A percentile compares a stretch with the other conserved stretches of the same genome.
Conservation (phyloP, 2,329 filamentous ascomycete species). For the Cylindrodendrum hubeiense region DNA sequence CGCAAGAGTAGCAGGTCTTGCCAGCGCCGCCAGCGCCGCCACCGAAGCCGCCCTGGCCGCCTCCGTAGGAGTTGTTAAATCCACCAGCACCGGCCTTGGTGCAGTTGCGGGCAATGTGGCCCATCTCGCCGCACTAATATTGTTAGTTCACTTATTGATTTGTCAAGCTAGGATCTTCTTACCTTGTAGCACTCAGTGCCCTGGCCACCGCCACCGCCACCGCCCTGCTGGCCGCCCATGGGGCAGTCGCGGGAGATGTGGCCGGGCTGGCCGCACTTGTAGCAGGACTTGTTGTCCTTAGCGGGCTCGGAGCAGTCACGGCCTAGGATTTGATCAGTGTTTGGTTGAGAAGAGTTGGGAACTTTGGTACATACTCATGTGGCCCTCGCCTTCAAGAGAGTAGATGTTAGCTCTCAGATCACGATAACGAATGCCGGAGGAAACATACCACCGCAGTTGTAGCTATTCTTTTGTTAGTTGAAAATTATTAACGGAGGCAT, state of each 20-base stretch:
- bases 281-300: conserved; percentile 86
- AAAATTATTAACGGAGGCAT: background rate
- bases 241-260: conserved; percentile 94
- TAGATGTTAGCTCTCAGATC: conserved; percentile 41
- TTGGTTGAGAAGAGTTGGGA: background rate
- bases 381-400: conserved; percentile 67
- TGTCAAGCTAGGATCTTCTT: conserved; percentile 24
- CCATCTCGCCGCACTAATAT: conserved; percentile 85
- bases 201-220: conserved; percentile 59
- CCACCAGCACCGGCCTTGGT: conserved; percentile 70
- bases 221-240: too few relatives aligned
- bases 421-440: background rate
- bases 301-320: conserved; percentile 91
- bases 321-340: conserved; percentile 61
- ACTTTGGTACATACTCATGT: conserved; percentile 76
- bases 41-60: conserved; percentile 63
- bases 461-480: conserved; percentile 62
- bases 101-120: conserved; percentile 96
- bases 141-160: conserved; percentile 21
- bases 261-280: conserved; percentile 83
- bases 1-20: conserved; percentile 98
- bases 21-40: conserved; percentile 61
- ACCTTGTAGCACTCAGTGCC: conserved; percentile 91
- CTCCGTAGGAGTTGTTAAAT: conserved; percentile 61
- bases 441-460: conserved; percentile 82